A percentile compares a stretch with the other conserved stretches of the same genome.
phyloP scores from a whole-genome alignment of 129 eudicot genomes.

The Saussurea involucrata region DNA sequence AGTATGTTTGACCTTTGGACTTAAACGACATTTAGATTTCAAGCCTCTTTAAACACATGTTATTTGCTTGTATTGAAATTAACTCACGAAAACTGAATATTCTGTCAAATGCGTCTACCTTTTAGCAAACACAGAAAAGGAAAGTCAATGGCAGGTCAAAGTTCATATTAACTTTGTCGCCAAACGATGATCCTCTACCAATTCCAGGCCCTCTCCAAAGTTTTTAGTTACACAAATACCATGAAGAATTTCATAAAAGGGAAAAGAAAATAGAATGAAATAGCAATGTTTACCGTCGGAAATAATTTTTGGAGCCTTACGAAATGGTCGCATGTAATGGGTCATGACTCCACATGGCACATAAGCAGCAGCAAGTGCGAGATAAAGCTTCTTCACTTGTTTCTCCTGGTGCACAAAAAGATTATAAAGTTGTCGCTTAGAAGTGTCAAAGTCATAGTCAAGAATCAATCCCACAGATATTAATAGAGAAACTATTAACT shows the following conservation, averaged over 20 bases:
- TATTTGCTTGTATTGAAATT: not conserved
- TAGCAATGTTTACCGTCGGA: conserved; percentile 51
- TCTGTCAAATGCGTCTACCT: not conserved
- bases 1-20: not conserved
- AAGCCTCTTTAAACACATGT: not conserved
- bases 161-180: not conserved
- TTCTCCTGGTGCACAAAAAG: conserved; percentile 54
- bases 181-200: too few species aligned
- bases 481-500: conserved; percentile 7
- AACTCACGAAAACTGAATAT: not conserved
- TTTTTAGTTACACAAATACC: not conserved
- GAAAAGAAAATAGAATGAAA: not conserved
- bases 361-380: conserved; percentile 86
- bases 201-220: not conserved
- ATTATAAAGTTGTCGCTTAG: not conserved
- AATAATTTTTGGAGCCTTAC: conserved; percentile 75
- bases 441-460: not conserved
- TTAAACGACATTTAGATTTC: not conserved
- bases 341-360: conserved; percentile 74
- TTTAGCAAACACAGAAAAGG: not conserved
- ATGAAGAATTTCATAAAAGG: not conserved
- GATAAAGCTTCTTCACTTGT: conserved; percentile 89
- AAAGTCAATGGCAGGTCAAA: conserved; percentile 8
- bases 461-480: not conserved
- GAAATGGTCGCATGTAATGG: conserved; percentile 89